Percentiles rank a stretch among this genome's conserved stretches.
These are phyloP conservation scores for Purshia tridentata DNA, from an alignment of 306 rosid species.

Conservation along the genomic window DNA sequence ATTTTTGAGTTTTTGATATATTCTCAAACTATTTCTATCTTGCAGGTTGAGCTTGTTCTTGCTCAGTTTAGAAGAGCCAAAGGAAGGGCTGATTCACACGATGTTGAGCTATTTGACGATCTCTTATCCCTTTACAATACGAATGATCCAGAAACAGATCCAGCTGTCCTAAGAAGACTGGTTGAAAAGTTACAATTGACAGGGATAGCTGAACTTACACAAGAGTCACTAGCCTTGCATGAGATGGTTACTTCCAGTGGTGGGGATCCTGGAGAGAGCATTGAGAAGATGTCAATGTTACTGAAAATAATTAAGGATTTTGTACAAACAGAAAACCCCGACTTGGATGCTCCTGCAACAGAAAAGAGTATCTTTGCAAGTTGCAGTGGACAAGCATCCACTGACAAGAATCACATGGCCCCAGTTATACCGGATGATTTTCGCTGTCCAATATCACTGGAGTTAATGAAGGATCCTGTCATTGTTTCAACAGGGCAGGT, in stretches of 20 bases:
- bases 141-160: conserved; percentile 53
- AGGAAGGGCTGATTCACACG: conserved; percentile 68
- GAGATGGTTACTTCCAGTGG: conserved; percentile 77
- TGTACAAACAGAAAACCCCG: conserved; percentile 75
- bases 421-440: conserved; percentile 83
- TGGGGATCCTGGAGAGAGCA: conserved; percentile 86
- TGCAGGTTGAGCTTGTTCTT: conserved; percentile 93
- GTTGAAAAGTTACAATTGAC: conserved; percentile 75
- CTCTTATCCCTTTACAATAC: conserved; percentile 52
- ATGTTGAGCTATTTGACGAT: conserved; percentile 71
- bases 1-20: background rate
- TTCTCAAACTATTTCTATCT: conserved; percentile 20
- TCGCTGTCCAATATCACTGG: conserved; percentile 94
- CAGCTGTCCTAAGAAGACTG: conserved; percentile 56
- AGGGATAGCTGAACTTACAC: conserved; percentile 77
- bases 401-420: conserved; percentile 50
- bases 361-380: conserved; percentile 46
- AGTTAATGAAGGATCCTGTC: conserved; percentile 94
- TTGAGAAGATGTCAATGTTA: conserved; percentile 82
- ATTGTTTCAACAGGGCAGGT: conserved; percentile 99
- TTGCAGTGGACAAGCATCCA: conserved; percentile 45
- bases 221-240: conserved; percentile 88
- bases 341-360: conserved; percentile 40
- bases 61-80: conserved; percentile 93
- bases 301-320: conserved; percentile 80